Conservation (phyloP, 768 basidiomycete genomes). For the Naganishia kalamii region DNA sequence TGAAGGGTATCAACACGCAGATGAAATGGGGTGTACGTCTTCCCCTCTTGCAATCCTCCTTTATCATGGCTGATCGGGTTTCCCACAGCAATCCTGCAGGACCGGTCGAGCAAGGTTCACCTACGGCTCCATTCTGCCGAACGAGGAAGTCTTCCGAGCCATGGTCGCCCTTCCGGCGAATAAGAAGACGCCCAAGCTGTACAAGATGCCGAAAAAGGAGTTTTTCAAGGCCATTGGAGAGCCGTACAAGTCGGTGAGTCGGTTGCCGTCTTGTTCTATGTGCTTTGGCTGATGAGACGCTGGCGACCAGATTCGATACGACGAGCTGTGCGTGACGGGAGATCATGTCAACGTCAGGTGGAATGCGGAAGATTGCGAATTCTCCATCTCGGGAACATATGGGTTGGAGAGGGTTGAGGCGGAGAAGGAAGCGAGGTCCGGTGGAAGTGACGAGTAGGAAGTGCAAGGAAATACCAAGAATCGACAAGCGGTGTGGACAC, state of each 20-base stretch:
- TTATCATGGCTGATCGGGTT: not conserved
- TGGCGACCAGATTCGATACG: not conserved
- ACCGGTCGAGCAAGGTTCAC: not conserved
- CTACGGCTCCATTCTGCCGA: not conserved
- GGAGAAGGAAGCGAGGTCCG: not conserved
- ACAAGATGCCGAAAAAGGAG: not conserved
- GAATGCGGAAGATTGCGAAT: not conserved
- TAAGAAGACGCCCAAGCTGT: not conserved
- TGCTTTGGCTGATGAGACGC: not conserved
- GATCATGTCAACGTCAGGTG: not conserved
- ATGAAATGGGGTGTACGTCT: slow-evolving; percentile 1
- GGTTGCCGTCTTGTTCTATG: not conserved
- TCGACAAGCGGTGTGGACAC: no score
- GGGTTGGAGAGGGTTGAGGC: not conserved
- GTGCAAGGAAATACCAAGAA: no score
- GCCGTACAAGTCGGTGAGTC: not conserved
- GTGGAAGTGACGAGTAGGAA: not conserved
- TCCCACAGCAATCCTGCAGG: not conserved
- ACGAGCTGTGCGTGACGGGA: not conserved
- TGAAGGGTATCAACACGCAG: not conserved
- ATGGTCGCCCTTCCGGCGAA: not conserved
- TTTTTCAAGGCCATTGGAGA: not conserved
- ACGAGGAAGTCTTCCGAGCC: not conserved
- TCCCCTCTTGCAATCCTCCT: not conserved
- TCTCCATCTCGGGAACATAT: not conserved